Conservation (phyloP, 805 yeast genomes). For the Candida golubevii region DNA sequence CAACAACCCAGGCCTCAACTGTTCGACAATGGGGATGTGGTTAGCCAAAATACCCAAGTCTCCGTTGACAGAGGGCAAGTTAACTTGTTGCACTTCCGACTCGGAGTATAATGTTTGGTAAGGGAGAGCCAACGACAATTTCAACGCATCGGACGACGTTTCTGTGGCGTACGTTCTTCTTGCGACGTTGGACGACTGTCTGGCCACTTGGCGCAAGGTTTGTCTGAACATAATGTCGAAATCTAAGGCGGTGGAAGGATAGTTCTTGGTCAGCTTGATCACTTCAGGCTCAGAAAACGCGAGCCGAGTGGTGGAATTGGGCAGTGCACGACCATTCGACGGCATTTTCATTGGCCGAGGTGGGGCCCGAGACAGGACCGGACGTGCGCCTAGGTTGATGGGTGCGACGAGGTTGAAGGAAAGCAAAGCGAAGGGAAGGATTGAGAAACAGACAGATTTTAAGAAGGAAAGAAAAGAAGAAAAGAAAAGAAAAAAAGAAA, state of each 20-base stretch:
- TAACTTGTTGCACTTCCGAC: constrained; percentile 67
- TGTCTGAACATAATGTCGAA: constrained; percentile 52
- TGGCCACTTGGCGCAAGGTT: constrained; percentile 56
- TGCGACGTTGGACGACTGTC: constrained; percentile 52
- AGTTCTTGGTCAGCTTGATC: too few relatives aligned
- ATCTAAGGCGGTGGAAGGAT: not conserved
- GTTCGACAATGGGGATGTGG: constrained; percentile 97
- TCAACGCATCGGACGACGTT: constrained; percentile 61
- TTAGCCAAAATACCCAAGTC: constrained; percentile 95
- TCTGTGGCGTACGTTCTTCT: constrained; percentile 92
- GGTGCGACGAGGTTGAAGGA: too few relatives aligned
- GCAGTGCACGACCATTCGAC: constrained; percentile 15
- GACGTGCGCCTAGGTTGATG: too few relatives aligned
- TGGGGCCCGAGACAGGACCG: not conserved
- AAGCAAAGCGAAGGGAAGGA: too few relatives aligned
- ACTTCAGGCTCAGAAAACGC: not conserved
- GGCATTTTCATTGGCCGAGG: constrained; percentile 30
- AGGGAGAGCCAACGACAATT: constrained; percentile 87
- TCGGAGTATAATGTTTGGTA: constrained; percentile 65
- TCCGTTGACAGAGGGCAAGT: constrained; percentile 93
- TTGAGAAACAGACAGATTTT: too few relatives aligned
- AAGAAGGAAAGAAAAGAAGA: too few relatives aligned
- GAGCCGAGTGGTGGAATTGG: constrained; percentile 10
- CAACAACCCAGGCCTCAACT: constrained; percentile 91
- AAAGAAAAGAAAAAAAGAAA: too few relatives aligned